phyloP scores from a whole-genome alignment of 495 filamentous ascomycete genomes.

The Penicillium paradoxum region DNA sequence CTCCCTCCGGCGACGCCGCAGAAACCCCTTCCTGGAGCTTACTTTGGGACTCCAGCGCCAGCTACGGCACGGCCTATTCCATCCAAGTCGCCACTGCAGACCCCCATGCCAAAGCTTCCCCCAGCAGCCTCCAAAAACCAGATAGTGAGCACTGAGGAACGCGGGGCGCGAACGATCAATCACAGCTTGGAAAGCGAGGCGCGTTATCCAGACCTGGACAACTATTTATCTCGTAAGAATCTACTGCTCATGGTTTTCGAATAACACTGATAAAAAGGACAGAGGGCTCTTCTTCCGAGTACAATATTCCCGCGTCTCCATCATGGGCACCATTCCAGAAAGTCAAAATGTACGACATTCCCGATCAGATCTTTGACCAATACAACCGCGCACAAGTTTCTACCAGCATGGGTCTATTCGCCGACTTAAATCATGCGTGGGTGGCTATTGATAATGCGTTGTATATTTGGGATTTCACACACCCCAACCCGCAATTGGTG shows the following conservation, averaged over 20 bases:
- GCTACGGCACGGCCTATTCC: constrained; percentile 18
- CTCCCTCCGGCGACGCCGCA: constrained; percentile 50
- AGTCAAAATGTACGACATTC: constrained; percentile 74
- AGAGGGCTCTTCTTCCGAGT: constrained; percentile 88
- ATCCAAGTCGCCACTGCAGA: constrained; percentile 24
- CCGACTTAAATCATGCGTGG: constrained; percentile 91
- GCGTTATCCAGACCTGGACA: constrained; percentile 84
- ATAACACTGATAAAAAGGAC: constrained; percentile 8
- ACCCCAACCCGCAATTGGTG: constrained; percentile 78
- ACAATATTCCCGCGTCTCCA: constrained; percentile 61
- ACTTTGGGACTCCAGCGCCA: constrained; percentile 63
- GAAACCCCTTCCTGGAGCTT: constrained; percentile 67
- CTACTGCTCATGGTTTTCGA: background rate
- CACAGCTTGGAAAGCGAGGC: constrained; percentile 66
- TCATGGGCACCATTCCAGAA: constrained; percentile 90
- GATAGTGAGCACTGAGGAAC: constrained; percentile 61
- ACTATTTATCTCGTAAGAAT: constrained; percentile 78
- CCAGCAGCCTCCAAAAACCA: constrained; percentile 33
- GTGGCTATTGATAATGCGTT: constrained; percentile 90
- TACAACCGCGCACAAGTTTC: constrained; percentile 78
- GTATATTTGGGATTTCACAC: constrained; percentile 96
- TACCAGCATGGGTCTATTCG: constrained; percentile 88
- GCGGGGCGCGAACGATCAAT: constrained; percentile 81
- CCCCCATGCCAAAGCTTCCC: constrained; percentile 35
- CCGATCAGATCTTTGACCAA: constrained; percentile 82